These are phyloP conservation scores for Ceratocystis eucalypticola DNA, from an alignment of 2,329 filamentous ascomycete species.

Conservation along the genomic window DNA sequence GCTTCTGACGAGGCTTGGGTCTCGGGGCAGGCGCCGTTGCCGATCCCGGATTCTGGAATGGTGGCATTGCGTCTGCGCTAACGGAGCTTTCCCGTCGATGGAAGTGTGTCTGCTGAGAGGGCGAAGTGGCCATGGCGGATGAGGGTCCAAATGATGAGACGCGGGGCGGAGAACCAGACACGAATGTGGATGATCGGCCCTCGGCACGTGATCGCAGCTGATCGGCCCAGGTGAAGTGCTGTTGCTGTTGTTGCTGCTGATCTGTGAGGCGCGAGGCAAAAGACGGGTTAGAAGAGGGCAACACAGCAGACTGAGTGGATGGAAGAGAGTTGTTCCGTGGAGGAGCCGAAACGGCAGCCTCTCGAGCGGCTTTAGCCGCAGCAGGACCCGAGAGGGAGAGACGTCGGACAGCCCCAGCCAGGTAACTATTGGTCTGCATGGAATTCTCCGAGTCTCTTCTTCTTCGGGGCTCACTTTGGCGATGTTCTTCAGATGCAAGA, in stretches of 20 bases:
- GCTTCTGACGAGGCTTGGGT: conserved; percentile 56
- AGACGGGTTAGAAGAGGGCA: conserved; percentile 8
- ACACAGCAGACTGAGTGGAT: background rate
- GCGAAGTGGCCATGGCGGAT: background rate
- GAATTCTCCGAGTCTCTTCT: background rate
- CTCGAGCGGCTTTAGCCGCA: conserved; percentile 6
- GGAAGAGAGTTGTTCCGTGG: background rate
- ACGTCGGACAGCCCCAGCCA: conserved; percentile 16
- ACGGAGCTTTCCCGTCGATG: conserved; percentile 47
- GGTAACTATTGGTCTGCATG: conserved; percentile 9
- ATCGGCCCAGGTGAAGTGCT: conserved; percentile 92
- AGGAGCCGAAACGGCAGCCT: background rate
- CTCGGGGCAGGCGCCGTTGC: conserved; percentile 21
- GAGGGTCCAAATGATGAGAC: conserved; percentile 3
- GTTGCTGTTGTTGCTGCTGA: conserved; percentile 49
- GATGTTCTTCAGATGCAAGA: background rate
- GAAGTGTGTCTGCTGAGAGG: background rate
- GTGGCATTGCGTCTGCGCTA: conserved; percentile 25
- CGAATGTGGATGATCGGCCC: conserved; percentile 14
- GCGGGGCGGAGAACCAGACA: conserved; percentile 15
- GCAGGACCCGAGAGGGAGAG: conserved; percentile 14
- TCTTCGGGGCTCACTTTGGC: background rate
- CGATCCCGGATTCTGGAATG: conserved; percentile 23
- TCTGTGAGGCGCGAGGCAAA: conserved; percentile 9
- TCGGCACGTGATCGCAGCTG: conserved; percentile 79